Percentiles rank a stretch among this genome's conserved stretches.
These are phyloP conservation scores for Ophiosphaerella herpotricha DNA, from an alignment of 2,329 filamentous ascomycete species.

Conservation along the genomic window DNA sequence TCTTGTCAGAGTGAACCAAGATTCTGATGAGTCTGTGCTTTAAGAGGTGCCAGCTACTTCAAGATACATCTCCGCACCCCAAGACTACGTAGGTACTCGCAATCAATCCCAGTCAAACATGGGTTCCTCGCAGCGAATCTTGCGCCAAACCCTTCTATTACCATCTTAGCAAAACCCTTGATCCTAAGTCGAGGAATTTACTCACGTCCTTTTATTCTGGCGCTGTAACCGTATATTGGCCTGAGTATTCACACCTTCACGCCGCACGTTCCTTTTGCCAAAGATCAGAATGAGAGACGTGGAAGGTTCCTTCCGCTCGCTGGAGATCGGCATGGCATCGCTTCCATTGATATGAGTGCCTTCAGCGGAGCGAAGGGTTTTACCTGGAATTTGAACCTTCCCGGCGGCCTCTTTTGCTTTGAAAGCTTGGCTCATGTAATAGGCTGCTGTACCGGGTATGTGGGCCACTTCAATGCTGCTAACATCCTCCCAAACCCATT, in stretches of 20 bases:
- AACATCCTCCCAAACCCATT: background rate
- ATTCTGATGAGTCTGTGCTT: too few relatives aligned
- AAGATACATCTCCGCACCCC: too few relatives aligned
- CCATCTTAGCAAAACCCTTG: background rate
- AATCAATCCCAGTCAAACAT: conserved; percentile 5
- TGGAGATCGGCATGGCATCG: background rate
- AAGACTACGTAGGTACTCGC: too few relatives aligned
- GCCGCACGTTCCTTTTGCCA: conserved; percentile 5
- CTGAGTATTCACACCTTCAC: background rate
- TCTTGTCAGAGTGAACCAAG: too few relatives aligned
- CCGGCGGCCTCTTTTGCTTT: conserved; percentile 2
- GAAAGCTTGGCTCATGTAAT: conserved; percentile 13
- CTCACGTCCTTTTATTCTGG: conserved; percentile 1
- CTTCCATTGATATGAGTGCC: background rate
- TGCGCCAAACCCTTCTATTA: background rate
- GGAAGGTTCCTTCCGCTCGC: background rate
- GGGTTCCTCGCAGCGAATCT: background rate
- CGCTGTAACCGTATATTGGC: background rate
- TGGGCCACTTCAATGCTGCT: background rate
- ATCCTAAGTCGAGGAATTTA: background rate
- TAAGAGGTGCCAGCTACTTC: too few relatives aligned
- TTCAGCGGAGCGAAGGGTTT: too few relatives aligned
- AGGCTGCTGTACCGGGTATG: conserved; percentile 7
- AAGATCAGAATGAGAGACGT: conserved; percentile 9
- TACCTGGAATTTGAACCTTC: background rate